Evolutionary conservation across 345 rosid species (phyloP).

Genomic region (Diplotaxis tenuifolia): DNA sequence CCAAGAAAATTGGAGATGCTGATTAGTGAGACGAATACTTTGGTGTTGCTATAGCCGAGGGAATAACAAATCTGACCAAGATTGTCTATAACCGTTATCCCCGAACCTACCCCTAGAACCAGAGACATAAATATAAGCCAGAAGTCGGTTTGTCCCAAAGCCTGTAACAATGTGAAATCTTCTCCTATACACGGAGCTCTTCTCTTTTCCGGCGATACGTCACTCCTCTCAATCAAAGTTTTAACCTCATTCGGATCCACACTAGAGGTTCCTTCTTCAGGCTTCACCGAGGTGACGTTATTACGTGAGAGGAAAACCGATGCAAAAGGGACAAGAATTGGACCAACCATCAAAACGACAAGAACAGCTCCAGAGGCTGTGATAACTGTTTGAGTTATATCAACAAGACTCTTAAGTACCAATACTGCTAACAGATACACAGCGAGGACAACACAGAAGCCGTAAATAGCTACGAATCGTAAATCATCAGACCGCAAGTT

Average conservation of each 20-base stretch:
- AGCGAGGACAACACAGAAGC: conserved; percentile 62
- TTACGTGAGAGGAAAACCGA: conserved; percentile 37
- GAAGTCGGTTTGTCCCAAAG: conserved; percentile 65
- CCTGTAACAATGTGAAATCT: conserved; percentile 72
- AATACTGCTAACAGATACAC: conserved; percentile 64
- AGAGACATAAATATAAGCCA: conserved; percentile 76
- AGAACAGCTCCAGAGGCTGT: conserved; percentile 46
- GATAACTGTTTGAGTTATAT: conserved; percentile 43
- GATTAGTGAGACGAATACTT: conserved; percentile 71
- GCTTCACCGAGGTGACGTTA: conserved; percentile 39
- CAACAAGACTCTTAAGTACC: conserved; percentile 62
- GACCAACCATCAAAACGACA: conserved; percentile 53
- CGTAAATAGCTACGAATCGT: conserved; percentile 50
- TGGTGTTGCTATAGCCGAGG: conserved; percentile 54
- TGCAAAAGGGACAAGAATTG: conserved; percentile 52
- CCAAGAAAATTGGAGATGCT: conserved; percentile 94
- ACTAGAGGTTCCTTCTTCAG: conserved; percentile 32
- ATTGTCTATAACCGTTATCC: conserved; percentile 80
- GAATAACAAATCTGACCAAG: conserved; percentile 79
- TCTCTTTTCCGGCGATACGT: conserved; percentile 47
- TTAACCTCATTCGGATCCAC: conserved; percentile 37
- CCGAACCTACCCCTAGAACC: conserved; percentile 71
- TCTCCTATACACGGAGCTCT: conserved; percentile 72
- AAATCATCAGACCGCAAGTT: conserved; percentile 48
- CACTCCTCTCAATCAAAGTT: conserved; percentile 59